Evolutionary conservation across 441 rosid species (phyloP), one percentile per base, ranked within the genome.

Genomic region (Euphorbia corollata): DNA sequence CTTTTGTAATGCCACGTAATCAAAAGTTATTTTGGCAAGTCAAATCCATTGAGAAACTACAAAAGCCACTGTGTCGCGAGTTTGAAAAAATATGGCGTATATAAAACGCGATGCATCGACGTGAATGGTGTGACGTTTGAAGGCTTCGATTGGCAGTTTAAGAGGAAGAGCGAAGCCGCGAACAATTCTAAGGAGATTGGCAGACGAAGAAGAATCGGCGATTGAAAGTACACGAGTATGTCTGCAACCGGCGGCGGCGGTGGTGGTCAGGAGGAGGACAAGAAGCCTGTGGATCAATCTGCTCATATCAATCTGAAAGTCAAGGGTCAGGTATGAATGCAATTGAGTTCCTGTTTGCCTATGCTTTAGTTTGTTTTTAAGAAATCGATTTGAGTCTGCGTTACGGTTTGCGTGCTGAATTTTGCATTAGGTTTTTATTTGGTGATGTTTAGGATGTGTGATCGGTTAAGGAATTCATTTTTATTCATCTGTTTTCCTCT

Each of bases 221-320:
- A 23, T 18, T 1, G 18, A 2, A 36, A 23, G 13, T 6, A 13
- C 12, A 15, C 22, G 41, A 41, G 59, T 10, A 83, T 80, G 88
- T 84, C 88, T 24, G 83, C 82, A 18, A 67, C 82, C n/a, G 83
- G 69, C 12, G 74, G 73, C 5, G 74, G 69, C 12, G 74, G 73
- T 3, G 74, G 79, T 9, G 79, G 69, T 6, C 81, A 64, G 69
- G 93, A 87, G 63, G 98, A 92, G 77, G 93, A 92, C 68, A 92
- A 85, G 84, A 89, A 89, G 84, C 96, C 95, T 0, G 72, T 62
- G 10, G 96, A 87, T 58, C 86, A 83, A 71, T 62, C 83, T 13
- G 88, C 78, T 23, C 98, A 89, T 80, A 87, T 89, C 74, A 92
- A 92, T 58, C 91, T 92, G 70, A 92, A 92, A 74, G 98, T 90